Evolutionary conservation across 2,329 filamentous ascomycete genomes (phyloP).

Genomic region (Colletotrichum destructivum): DNA sequence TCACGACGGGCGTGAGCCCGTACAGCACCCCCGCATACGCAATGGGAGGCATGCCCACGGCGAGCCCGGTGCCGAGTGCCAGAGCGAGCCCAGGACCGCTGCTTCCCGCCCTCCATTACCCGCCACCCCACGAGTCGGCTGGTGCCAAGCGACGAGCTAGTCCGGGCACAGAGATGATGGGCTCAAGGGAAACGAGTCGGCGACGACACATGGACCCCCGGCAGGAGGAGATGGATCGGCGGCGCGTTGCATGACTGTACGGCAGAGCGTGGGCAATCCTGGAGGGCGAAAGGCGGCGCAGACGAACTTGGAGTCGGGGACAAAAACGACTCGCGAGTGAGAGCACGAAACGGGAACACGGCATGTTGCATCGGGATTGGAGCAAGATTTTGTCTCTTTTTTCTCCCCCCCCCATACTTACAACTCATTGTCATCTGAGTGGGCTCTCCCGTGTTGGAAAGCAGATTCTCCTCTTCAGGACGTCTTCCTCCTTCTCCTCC

Average conservation of each 20-base stretch:
- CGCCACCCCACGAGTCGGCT: conserved; percentile 55
- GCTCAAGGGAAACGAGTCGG: conserved; percentile 62
- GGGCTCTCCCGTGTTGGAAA: conserved; percentile 1
- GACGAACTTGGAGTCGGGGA: conserved; percentile 40
- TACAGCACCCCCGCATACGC: conserved; percentile 73
- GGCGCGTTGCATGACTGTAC: conserved; percentile 38
- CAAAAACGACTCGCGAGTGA: conserved; percentile 30
- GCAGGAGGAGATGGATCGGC: conserved; percentile 42
- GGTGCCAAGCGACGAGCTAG: conserved; percentile 69
- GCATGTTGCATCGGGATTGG: conserved; percentile 42
- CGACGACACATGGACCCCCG: conserved; percentile 51
- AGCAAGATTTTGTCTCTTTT: conserved; percentile 32
- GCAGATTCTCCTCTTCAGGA: neutral
- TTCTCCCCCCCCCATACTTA: conserved; percentile 31
- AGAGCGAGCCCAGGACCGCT: conserved; percentile 61
- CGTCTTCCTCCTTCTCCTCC: neutral
- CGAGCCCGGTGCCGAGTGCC: conserved; percentile 55
- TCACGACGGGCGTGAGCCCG: conserved; percentile 75
- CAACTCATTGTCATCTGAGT: conserved; percentile 21
- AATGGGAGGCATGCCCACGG: conserved; percentile 54
- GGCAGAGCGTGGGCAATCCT: conserved; percentile 15
- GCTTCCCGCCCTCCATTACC: conserved; percentile 54
- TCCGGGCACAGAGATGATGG: conserved; percentile 54
- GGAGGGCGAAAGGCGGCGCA: conserved; percentile 10
- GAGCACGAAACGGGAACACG: conserved; percentile 22